Evolutionary conservation across 2,329 filamentous ascomycete genomes (phyloP).

Genomic region (Colletotrichum sojae): DNA sequence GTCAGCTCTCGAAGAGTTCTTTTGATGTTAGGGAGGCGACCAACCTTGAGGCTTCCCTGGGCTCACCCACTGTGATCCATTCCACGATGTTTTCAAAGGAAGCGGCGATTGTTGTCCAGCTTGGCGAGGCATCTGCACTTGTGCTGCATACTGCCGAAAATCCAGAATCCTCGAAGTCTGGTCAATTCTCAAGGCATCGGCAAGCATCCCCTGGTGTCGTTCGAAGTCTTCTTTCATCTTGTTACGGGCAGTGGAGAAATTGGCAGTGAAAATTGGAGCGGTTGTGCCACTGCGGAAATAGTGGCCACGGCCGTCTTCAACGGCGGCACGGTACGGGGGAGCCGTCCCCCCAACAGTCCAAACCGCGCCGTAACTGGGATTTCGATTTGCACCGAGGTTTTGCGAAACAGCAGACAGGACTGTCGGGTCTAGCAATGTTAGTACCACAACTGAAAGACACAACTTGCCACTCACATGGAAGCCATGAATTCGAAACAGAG

Average conservation of each 20-base stretch:
- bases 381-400: conserved; percentile 50
- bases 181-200: conserved; percentile 85
- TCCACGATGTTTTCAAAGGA: conserved; percentile 55
- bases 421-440: conserved; percentile 42
- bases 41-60: conserved; percentile 5
- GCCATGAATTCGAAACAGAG: neutral
- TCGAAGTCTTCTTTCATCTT: conserved; percentile 72
- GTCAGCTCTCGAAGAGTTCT: neutral
- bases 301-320: conserved; percentile 75
- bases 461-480: neutral
- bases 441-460: conserved; percentile 20
- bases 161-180: conserved; percentile 76
- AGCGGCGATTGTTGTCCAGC: conserved; percentile 34
- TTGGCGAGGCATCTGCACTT: neutral
- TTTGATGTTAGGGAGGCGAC: neutral
- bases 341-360: conserved; percentile 84
- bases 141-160: conserved; percentile 56
- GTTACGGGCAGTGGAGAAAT: conserved; percentile 58
- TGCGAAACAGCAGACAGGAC: conserved; percentile 46
- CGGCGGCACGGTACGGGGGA: conserved; percentile 63
- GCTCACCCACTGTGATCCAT: conserved; percentile 57
- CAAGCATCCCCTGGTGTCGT: conserved; percentile 81
- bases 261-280: conserved; percentile 74
- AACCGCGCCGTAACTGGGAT: conserved; percentile 77
- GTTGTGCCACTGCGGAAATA: conserved; percentile 79